Percentiles rank a stretch among this genome's conserved stretches.
Evolutionary conservation across 2,329 filamentous ascomycete species (phyloP).

Genomic region (Endothia cerciana): DNA sequence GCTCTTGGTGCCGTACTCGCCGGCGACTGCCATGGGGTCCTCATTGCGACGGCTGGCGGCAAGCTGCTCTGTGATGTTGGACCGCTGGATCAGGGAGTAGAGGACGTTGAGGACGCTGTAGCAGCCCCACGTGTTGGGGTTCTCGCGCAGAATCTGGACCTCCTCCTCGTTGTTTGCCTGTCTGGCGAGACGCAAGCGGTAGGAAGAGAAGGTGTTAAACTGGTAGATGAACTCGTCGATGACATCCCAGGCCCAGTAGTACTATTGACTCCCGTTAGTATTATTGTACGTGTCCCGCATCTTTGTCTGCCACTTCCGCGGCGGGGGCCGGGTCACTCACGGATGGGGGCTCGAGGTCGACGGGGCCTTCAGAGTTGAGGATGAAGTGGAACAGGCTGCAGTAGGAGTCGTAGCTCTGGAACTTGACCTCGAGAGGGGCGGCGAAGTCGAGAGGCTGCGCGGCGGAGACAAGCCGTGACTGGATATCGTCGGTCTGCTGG

Average conservation of each 20-base stretch:
- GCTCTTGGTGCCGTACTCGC: constrained; percentile 92
- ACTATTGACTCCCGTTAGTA: constrained; percentile 55
- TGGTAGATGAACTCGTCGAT: constrained; percentile 99
- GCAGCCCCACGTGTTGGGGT: constrained; percentile 99
- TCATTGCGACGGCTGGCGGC: constrained; percentile 93
- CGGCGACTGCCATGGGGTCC: constrained; percentile 83
- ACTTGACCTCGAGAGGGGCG: constrained; percentile 93
- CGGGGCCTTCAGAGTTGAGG: constrained; percentile 97
- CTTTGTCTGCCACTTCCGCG: constrained; percentile 7
- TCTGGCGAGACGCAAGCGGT: constrained; percentile 88
- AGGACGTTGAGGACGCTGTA: constrained; percentile 99
- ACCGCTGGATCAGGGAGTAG: constrained; percentile 97
- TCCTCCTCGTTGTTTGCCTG: constrained; percentile 88
- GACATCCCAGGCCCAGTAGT: constrained; percentile 99
- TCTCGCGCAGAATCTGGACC: constrained; percentile 86
- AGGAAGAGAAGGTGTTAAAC: constrained; percentile 99
- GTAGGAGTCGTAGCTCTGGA: constrained; percentile 98
- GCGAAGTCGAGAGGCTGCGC: constrained; percentile 96
- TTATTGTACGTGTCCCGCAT: constrained; percentile 1
- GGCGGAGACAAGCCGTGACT: constrained; percentile 86
- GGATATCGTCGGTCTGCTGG: constrained; percentile 86
- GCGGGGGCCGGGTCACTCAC: constrained; percentile 59
- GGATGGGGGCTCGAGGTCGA: constrained; percentile 94
- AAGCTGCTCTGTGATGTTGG: constrained; percentile 97
- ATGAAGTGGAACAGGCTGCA: constrained; percentile 99